Base-by-base conservation (phyloP, 805 yeast genomes). In the Candida chilensis region DNA sequence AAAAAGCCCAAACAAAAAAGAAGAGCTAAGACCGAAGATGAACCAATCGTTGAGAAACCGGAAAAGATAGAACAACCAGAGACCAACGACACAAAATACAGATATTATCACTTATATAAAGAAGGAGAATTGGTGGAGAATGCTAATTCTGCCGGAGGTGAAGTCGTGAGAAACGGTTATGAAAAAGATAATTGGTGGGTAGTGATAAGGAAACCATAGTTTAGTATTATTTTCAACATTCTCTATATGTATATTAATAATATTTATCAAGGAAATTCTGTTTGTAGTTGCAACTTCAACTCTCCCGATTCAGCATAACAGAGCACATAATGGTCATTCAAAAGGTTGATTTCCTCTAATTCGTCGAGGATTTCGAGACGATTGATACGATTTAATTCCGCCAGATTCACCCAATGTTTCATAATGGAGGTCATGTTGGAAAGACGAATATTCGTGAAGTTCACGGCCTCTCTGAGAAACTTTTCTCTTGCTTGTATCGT, bases 131-230 rank as follows among this genome's bases (percentile, higher is more conserved):
- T 92, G 27, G 79, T 68, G 28, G 71, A 69, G 4, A 85, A 90
- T 44, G 82, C 83, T 16, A 46, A 41, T 14, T 45, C 47, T 16
- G 95, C 96, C 0, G 95, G 95, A 2, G 88, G 79, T 1, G 40
- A 32, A 4, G 63, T 88, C 1, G 64, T 81, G 0, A 74, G 69
- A 17, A 59, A 70, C 26, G 98, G 98, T 1, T 92, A 90, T 48
- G 97, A 92, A 50, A 74, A 71, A 47, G 98, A 90, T 48, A 90
- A 90, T 46, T 92, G 97, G 97, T 90, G 95, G 83, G 78, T 64
- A 2, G 57, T 78, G 3, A 59, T 66, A 15, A 48, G 57, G 37
- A 62, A 56, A 32, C 31, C 39, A 10, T 46, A 43, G 34, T 4
- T 6, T 14, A 16, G n/a, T n/a, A n/a, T n/a, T n/a, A n/a, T n/a